Base-by-base conservation (phyloP, 352 stramenopile genomes). In the Globisporangium alternatum region DNA sequence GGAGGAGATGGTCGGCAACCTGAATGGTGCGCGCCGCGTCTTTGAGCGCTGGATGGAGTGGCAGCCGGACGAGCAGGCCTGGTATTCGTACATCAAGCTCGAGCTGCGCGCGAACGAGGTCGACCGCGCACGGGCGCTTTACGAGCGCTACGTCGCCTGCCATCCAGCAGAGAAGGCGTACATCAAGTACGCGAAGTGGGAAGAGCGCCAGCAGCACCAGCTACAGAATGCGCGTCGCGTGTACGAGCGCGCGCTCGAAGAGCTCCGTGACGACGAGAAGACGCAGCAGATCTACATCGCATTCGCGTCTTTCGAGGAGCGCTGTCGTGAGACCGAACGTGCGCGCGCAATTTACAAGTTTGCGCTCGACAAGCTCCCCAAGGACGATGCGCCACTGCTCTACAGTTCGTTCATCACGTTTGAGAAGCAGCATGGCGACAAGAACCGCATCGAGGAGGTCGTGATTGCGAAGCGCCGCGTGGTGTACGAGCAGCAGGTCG, bases 161-260 rank as follows among this genome's bases (percentile, higher is more conserved):
- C 97, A 98, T 65, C 87, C 91, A 12, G 87, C 77, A 3, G 84
- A 96, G 44, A 83, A 94, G 56, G 83, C 96, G 0, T 99, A 99
- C 75, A 80, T 99, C n/a, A 98, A 99, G 75, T 99, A 97, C 76
- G 97, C 96, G 43, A 98, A 97, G 60, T 99, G 97, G 97, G 98
- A 99, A 65, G 97, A 99, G 75, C 90, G 86, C 60, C 86, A 98
- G 67, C 91, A 98, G 62, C 79, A 82, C 49, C 87, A 99, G 72
- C 73, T 98, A 4, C 76, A 86, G n/a, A 76, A 97, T 33, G 97
- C 97, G 10, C 77, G 98, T 7, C 83, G 77, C 33, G 89, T 99
- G 55, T 99, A 98, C 71, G 97, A 99, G 74, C 88, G 96, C 35
- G 88, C 93, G 13, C 69, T 99, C 43, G 90, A 94, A 13, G 97